Base-by-base conservation (phyloP, 1,284 basidiomycete genomes). In the Exsudoporus floridanus region DNA sequence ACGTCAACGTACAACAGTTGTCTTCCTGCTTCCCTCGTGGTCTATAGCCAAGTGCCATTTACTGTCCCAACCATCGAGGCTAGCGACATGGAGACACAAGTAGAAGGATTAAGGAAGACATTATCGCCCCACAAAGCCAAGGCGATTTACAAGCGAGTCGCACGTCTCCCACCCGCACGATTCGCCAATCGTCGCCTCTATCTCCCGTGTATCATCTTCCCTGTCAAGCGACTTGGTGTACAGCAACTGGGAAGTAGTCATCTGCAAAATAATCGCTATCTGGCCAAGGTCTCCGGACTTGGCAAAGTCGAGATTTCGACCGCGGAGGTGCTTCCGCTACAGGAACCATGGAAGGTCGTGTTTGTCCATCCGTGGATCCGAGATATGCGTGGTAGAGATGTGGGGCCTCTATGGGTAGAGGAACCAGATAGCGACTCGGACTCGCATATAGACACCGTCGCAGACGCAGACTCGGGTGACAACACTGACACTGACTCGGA, bases 301-400 rank as follows among this genome's bases (percentile, higher is more conserved):
- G 33, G 47, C 9, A 28, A 37, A 18, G 46, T 37, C 7, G 33
- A 50, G 3, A 41, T 52, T 34, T n/a, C 27, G 12, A 33, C 47
- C 16, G 10, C 19, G 7, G 38, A 36, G 2, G n/a, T 50, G 4
- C 34, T 49, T 21, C 46, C 46, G 5, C 16, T 51, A 6, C 9
- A n/a, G 5, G 39, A 51, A 27, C 38, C 39, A 12, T 40, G 49
- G 21, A 50, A 41, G 27, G 10, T 52, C 10, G 33, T 52, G 39
- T 49, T 52, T 12, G 50, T 51, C 7, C 34, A 42, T 27, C 46
- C 50, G 6, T 52, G 50, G 47, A 51, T 49, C 13, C 25, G 18
- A 31, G 37, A 47, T 6, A 5, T 49, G 31, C 21, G 27, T 8
- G 40, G 16, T 10, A 14, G 23, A 21, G 40, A 35, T 35, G 31